Evolutionary conservation across 2,329 filamentous ascomycete genomes (phyloP).

Genomic region (Pestalotiopsis sp.): DNA sequence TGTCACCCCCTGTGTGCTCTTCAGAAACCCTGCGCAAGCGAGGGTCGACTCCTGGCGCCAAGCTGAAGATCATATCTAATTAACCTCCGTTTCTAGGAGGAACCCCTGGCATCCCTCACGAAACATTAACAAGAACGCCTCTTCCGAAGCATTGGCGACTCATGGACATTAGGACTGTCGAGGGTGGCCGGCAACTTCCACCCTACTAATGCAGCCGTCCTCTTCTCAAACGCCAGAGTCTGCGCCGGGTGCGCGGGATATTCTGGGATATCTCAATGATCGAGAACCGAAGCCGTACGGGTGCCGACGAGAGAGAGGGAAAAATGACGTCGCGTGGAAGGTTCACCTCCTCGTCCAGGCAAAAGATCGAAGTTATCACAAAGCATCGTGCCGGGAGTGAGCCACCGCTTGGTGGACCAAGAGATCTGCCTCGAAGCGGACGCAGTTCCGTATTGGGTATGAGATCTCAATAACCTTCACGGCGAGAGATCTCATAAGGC

Average conservation of each 20-base stretch:
- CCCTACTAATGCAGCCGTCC: not conserved
- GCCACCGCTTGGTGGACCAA: not conserved
- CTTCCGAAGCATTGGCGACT: conserved; percentile 1
- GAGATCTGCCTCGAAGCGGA: not conserved
- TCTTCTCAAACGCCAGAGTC: not conserved
- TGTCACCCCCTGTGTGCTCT: conserved; percentile 19
- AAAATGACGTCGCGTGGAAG: not conserved
- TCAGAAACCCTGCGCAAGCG: conserved; percentile 25
- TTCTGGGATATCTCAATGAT: not conserved
- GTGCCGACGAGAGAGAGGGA: not conserved
- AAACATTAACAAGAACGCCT: conserved; percentile 5
- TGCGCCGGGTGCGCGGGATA: not conserved
- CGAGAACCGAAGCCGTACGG: not conserved
- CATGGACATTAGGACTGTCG: not conserved
- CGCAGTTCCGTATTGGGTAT: not conserved
- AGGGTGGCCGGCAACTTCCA: not conserved
- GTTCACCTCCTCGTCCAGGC: not conserved
- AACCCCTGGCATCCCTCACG: conserved; percentile 1
- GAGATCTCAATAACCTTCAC: not conserved
- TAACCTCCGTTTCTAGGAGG: conserved; percentile 24
- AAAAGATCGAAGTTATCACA: not conserved
- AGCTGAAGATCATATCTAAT: conserved; percentile 28
- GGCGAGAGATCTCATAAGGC: not conserved
- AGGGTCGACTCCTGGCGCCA: conserved; percentile 26
- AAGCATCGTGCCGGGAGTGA: not conserved